These are phyloP conservation scores for Panaeolus cyanescens DNA, from an alignment of 768 basidiomycete genomes.

Conservation along the genomic window DNA sequence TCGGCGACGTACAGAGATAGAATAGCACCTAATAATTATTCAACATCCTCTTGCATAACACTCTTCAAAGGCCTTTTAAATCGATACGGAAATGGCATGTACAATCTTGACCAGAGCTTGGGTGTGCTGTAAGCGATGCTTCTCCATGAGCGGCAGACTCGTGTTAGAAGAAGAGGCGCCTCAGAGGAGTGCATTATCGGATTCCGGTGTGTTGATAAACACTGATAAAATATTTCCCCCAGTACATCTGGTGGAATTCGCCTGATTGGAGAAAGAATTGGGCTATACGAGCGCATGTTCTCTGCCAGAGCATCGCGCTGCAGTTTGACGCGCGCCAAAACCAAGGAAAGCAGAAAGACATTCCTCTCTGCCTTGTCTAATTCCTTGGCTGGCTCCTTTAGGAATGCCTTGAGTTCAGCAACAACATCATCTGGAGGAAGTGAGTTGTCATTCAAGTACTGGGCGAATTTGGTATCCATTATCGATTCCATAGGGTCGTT, in stretches of 20 bases:
- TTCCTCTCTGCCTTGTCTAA: not conserved
- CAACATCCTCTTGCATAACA: too few species aligned
- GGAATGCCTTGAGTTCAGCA: not conserved
- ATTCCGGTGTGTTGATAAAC: slow-evolving; percentile 14
- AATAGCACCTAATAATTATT: too few species aligned
- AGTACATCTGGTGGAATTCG: slow-evolving; percentile 14
- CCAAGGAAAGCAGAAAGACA: not conserved
- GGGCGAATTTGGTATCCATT: not conserved
- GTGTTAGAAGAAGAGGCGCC: slow-evolving; percentile 20
- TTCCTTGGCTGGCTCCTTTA: not conserved
- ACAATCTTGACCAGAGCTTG: slow-evolving; percentile 17
- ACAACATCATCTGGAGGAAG: not conserved
- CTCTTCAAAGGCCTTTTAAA: not conserved
- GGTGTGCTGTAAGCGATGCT: slow-evolving; percentile 18
- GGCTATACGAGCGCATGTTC: not conserved
- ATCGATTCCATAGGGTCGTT: not conserved
- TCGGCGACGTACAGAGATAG: too few species aligned
- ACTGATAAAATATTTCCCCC: slow-evolving; percentile 13
- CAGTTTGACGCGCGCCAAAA: not conserved
- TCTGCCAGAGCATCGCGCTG: not conserved
- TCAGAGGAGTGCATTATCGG: slow-evolving; percentile 13
- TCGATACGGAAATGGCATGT: slow-evolving; percentile 6
- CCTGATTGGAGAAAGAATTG: slow-evolving; percentile 12
- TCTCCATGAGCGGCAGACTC: slow-evolving; percentile 20
- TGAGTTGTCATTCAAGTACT: not conserved